Evolutionary conservation across 148 eudicot species (phyloP).

Genomic region (Agrostemma githago): DNA sequence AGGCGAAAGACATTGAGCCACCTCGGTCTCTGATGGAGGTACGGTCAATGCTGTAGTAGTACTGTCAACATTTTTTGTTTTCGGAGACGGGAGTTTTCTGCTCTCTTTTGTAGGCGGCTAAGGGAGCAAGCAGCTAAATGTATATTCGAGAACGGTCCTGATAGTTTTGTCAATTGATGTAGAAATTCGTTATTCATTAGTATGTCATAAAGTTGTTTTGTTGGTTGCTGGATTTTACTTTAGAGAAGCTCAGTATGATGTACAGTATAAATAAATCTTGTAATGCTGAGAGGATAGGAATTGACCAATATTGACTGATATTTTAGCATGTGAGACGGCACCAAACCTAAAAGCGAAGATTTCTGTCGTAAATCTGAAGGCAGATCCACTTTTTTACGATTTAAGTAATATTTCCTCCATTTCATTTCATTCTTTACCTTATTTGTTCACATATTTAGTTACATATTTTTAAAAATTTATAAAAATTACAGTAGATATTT

Average conservation of each 20-base stretch:
- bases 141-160: conserved; percentile 1
- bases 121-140: conserved; percentile 22
- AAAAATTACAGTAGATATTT: too few relatives aligned
- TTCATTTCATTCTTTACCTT: too few relatives aligned
- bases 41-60: conserved; percentile 52
- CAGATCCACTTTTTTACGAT: too few relatives aligned
- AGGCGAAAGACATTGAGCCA: conserved; percentile 72
- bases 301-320: too few relatives aligned
- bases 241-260: neutral
- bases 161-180: conserved; percentile 18
- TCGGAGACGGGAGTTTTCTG: conserved; percentile 4
- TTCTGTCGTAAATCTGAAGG: too few relatives aligned
- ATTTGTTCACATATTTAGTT: too few relatives aligned
- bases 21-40: conserved; percentile 68
- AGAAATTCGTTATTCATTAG: conserved; percentile 12
- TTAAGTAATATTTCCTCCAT: too few relatives aligned
- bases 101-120: conserved; percentile 4
- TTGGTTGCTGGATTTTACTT: neutral
- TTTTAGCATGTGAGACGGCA: too few relatives aligned
- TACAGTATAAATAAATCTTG: neutral
- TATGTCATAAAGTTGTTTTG: conserved; percentile 6
- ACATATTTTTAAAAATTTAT: too few relatives aligned
- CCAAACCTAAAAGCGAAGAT: too few relatives aligned
- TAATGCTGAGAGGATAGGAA: neutral
- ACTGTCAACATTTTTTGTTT: neutral